Evolutionary conservation across 2,329 filamentous ascomycete species (phyloP).

Genomic region (Helotiales sp.): DNA sequence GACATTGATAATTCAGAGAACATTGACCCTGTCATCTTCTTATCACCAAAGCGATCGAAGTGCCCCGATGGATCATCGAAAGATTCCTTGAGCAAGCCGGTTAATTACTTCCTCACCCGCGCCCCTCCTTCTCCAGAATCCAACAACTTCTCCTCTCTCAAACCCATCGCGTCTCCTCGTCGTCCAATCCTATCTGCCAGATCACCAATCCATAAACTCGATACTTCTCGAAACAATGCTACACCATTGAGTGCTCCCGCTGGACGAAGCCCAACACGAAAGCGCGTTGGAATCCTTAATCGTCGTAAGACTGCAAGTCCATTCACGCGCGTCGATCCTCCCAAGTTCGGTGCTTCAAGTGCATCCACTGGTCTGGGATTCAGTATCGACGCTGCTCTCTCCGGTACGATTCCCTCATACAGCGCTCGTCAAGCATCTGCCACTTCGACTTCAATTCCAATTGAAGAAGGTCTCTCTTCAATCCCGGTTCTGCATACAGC

Average conservation of each 20-base stretch:
- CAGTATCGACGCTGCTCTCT: slow-evolving; percentile 81
- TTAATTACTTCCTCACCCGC: slow-evolving; percentile 35
- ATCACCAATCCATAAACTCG: slow-evolving; percentile 50
- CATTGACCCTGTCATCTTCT: slow-evolving; percentile 55
- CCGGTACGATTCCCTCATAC: slow-evolving; percentile 70
- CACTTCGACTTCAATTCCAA: slow-evolving; percentile 17
- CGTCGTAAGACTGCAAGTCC: slow-evolving; percentile 64
- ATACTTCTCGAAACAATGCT: slow-evolving; percentile 45
- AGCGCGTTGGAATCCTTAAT: slow-evolving; percentile 67
- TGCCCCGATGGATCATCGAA: slow-evolving; percentile 42
- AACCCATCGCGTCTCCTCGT: slow-evolving; percentile 19
- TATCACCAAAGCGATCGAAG: slow-evolving; percentile 57
- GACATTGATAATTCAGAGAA: slow-evolving; percentile 61
- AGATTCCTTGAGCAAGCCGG: slow-evolving; percentile 28
- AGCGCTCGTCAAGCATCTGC: slow-evolving; percentile 38
- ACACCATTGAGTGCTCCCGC: slow-evolving; percentile 67
- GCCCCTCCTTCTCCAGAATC: slow-evolving; percentile 36
- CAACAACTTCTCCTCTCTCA: slow-evolving; percentile 29
- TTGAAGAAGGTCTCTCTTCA: slow-evolving; percentile 12
- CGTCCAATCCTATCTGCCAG: slow-evolving; percentile 51
- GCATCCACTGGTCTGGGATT: slow-evolving; percentile 62
- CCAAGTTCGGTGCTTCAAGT: slow-evolving; percentile 53
- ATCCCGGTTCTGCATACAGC: slow-evolving; percentile 40
- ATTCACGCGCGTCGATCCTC: slow-evolving; percentile 71
- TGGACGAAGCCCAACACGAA: slow-evolving; percentile 78